Percentiles rank a stretch among this genome's conserved stretches.
These are phyloP conservation scores for Calycina herbarum DNA, from an alignment of 2,329 filamentous ascomycete species.

Conservation along the genomic window DNA sequence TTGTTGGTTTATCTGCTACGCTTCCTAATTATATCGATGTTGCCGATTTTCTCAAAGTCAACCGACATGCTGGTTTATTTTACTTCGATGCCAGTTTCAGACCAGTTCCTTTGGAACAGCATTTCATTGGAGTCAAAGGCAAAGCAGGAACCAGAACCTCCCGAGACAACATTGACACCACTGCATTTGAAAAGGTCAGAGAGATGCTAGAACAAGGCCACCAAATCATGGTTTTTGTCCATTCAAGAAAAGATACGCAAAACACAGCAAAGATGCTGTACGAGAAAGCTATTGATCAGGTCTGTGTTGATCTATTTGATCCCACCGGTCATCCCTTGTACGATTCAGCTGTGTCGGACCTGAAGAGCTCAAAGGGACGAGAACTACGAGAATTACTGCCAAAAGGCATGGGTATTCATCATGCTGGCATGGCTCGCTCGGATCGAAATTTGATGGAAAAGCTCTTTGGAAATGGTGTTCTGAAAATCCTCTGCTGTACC, in stretches of 20 bases:
- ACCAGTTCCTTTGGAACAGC: constrained; percentile 92
- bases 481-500: constrained; percentile 97
- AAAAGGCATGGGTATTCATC: constrained; percentile 92
- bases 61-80: constrained; percentile 87
- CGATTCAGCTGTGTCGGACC: constrained; percentile 75
- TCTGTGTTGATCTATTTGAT: constrained; percentile 80
- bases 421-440: constrained; percentile 92
- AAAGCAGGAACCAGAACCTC: constrained; percentile 80
- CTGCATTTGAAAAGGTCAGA: constrained; percentile 90
- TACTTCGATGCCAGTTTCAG: constrained; percentile 97
- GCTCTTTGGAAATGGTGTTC: constrained; percentile 85
- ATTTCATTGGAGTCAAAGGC: constrained; percentile 94
- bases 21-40: constrained; percentile 96
- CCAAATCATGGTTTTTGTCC: constrained; percentile 99
- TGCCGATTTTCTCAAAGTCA: constrained; percentile 94
- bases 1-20: constrained; percentile 92
- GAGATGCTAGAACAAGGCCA: constrained; percentile 92
- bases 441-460: constrained; percentile 96
- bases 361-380: constrained; percentile 80
- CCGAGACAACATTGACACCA: constrained; percentile 83
- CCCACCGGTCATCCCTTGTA: constrained; percentile 77
- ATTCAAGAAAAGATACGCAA: constrained; percentile 92
- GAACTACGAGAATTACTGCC: constrained; percentile 87
- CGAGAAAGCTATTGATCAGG: constrained; percentile 81
- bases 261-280: constrained; percentile 82